Percentiles rank a stretch among this genome's conserved stretches.
These are phyloP conservation scores for Psophocarpus tetragonolobus DNA, from an alignment of 306 rosid species.

Conservation along the genomic window DNA sequence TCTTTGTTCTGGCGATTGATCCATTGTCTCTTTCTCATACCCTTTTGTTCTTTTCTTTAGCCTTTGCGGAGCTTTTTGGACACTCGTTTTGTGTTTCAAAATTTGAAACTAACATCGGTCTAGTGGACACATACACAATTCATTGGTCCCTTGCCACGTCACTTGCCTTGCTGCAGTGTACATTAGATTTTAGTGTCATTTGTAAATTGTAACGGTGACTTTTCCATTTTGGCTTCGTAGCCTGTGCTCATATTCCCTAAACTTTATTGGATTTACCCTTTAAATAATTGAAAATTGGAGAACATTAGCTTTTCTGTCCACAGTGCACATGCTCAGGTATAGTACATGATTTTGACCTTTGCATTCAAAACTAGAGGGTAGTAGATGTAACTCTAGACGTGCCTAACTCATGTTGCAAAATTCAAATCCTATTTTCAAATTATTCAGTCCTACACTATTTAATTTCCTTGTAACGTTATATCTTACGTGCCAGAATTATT, in stretches of 20 bases:
- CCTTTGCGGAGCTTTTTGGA: constrained; percentile 10
- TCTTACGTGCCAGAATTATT: constrained; percentile 19
- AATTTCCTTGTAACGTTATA: constrained; percentile 6
- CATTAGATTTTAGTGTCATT: constrained; percentile 48
- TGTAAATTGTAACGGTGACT: constrained; percentile 40
- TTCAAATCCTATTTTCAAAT: constrained; percentile 25
- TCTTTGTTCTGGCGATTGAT: not conserved
- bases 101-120: constrained; percentile 27
- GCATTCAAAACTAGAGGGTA: constrained; percentile 31
- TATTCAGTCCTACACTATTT: not conserved
- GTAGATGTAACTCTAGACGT: constrained; percentile 12
- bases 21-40: constrained; percentile 31
- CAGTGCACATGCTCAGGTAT: constrained; percentile 29
- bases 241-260: constrained; percentile 14
- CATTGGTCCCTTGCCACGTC: constrained; percentile 6
- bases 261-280: constrained; percentile 16
- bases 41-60: constrained; percentile 28
- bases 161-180: constrained; percentile 33
- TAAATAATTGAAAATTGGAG: constrained; percentile 6
- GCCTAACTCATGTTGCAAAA: not conserved
- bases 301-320: constrained; percentile 19
- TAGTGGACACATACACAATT: not conserved
- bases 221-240: constrained; percentile 40
- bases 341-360: constrained; percentile 43
- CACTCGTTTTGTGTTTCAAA: constrained; percentile 31